Evolutionary conservation across 805 yeast species (phyloP).

Genomic region (Candida sanyiensis): DNA sequence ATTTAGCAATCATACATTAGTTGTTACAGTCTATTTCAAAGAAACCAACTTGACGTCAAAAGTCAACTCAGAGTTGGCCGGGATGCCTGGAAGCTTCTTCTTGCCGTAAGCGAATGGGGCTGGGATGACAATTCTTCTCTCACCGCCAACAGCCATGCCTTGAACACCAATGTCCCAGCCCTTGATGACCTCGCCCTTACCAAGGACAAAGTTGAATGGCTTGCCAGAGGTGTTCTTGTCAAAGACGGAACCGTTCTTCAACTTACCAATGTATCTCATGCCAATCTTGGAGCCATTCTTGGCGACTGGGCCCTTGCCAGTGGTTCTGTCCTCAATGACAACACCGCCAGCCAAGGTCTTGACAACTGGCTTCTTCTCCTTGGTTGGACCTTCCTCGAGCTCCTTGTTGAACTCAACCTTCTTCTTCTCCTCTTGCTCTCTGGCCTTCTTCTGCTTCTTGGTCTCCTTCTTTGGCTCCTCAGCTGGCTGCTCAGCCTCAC

Average conservation of each 20-base stretch:
- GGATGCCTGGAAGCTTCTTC: conserved; percentile 92
- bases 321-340: conserved; percentile 83
- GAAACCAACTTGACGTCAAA: conserved; percentile 93
- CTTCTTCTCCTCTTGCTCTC: conserved; percentile 40
- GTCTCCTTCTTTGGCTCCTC: conserved; percentile 26
- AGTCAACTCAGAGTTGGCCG: conserved; percentile 93
- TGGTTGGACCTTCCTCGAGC: conserved; percentile 90
- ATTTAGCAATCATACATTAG: too few species aligned
- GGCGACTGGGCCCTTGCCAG: conserved; percentile 84
- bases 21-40: conserved; percentile 73
- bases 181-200: conserved; percentile 97
- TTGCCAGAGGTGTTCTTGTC: conserved; percentile 97
- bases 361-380: conserved; percentile 53
- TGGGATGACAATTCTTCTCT: conserved; percentile 95
- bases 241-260: conserved; percentile 91
- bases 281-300: conserved; percentile 88
- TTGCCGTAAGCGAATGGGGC: conserved; percentile 96
- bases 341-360: conserved; percentile 91
- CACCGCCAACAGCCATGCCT: conserved; percentile 98
- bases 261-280: conserved; percentile 96
- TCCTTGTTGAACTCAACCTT: conserved; percentile 86
- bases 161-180: conserved; percentile 99
- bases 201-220: conserved; percentile 87
- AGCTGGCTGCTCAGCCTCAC: conserved; percentile 14
- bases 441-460: conserved; percentile 6